Percentiles rank a stretch among this genome's conserved stretches.
Conservation (phyloP, 2,329 filamentous ascomycete species). For the Alternaria sp. region DNA sequence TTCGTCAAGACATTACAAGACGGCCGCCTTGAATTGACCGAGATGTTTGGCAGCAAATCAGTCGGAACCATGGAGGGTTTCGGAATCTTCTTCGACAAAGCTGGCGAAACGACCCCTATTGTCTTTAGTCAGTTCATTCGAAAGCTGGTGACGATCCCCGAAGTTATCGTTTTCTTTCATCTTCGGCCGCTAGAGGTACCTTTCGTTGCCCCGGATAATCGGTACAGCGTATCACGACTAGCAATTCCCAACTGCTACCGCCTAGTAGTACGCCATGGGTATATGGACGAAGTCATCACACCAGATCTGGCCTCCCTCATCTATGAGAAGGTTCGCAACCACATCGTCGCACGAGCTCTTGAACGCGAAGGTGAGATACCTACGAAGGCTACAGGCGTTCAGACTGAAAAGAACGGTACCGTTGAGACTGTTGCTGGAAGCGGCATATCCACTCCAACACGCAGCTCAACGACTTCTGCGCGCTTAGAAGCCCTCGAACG, state of each 20-base stretch:
- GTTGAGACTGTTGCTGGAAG: conserved; percentile 11
- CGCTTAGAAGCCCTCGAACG: conserved; percentile 51
- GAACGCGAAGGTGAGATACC: conserved; percentile 38
- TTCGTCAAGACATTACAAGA: conserved; percentile 51
- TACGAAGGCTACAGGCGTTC: conserved; percentile 10
- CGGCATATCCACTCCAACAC: conserved; percentile 22
- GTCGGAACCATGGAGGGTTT: conserved; percentile 59
- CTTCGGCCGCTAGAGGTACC: conserved; percentile 70
- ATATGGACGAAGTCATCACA: conserved; percentile 75
- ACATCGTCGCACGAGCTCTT: conserved; percentile 41
- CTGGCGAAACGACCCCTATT: conserved; percentile 69
- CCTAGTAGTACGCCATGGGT: conserved; percentile 75
- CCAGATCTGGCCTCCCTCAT: conserved; percentile 66
- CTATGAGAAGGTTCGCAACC: conserved; percentile 64
- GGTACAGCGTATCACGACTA: conserved; percentile 58
- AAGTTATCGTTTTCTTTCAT: conserved; percentile 79
- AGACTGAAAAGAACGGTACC: neutral
- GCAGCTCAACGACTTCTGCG: conserved; percentile 34
- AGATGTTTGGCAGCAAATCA: conserved; percentile 47
- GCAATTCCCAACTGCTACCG: conserved; percentile 71
- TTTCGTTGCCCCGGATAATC: conserved; percentile 51
- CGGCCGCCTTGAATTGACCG: conserved; percentile 50
- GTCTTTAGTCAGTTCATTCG: conserved; percentile 77
- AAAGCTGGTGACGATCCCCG: conserved; percentile 73
- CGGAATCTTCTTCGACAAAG: conserved; percentile 84